Evolutionary conservation across 306 rosid genomes (phyloP).

Genomic region (Astragalus glycyphyllos): DNA sequence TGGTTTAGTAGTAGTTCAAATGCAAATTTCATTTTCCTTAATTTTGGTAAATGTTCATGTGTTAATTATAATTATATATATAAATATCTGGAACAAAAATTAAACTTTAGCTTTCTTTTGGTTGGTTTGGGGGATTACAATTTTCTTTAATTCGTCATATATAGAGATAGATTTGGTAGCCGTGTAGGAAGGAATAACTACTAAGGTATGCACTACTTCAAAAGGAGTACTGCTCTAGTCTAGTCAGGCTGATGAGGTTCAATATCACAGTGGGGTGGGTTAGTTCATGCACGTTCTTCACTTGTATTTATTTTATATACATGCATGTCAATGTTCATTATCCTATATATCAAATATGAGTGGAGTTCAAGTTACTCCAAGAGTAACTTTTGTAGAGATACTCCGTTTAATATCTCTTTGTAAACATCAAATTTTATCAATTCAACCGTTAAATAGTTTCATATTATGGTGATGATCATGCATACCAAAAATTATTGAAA

Average conservation of each 20-base stretch:
- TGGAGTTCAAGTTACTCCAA: too few species aligned
- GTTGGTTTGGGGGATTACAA: conserved; percentile 8
- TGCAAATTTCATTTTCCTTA: neutral
- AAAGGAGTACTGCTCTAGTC: conserved; percentile 5
- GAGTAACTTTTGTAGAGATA: too few species aligned
- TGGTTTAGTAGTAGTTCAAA: conserved; percentile 42
- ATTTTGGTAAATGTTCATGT: conserved; percentile 34
- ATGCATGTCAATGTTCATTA: conserved; percentile 32
- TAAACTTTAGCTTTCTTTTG: neutral
- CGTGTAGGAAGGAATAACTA: conserved; percentile 40
- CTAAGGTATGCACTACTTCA: conserved; percentile 41
- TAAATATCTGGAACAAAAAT: conserved; percentile 3
- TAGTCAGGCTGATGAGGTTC: conserved; percentile 35
- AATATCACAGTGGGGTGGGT: conserved; percentile 1
- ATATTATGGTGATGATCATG: too few species aligned
- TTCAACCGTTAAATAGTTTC: too few species aligned
- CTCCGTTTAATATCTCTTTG: too few species aligned
- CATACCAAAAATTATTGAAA: too few species aligned
- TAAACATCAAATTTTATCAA: too few species aligned
- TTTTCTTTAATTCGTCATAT: conserved; percentile 29
- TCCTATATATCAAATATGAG: too few species aligned
- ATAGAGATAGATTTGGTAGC: conserved; percentile 37
- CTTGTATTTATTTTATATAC: conserved; percentile 46
- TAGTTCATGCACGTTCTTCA: conserved; percentile 12
- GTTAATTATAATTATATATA: conserved; percentile 3